These are phyloP conservation scores for Alternaria brassicicola DNA, from an alignment of 2,329 filamentous ascomycete genomes.

Conservation along the genomic window DNA sequence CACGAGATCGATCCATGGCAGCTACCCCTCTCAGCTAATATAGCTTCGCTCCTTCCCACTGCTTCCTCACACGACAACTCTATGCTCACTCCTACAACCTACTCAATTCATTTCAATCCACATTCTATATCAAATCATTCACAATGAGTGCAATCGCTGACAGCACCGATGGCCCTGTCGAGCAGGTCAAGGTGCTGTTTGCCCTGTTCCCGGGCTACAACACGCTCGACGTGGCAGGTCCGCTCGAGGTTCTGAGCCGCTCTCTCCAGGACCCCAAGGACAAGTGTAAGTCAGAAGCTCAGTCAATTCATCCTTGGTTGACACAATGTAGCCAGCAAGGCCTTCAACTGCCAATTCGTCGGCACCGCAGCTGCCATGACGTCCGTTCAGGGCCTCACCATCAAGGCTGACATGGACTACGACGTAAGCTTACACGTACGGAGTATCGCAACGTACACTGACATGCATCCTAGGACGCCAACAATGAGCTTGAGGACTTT, in stretches of 20 bases:
- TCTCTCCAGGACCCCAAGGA: slow-evolving; percentile 62
- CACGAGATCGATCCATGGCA: slow-evolving; percentile 30
- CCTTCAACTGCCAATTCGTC: slow-evolving; percentile 61
- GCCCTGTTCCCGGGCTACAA: slow-evolving; percentile 63
- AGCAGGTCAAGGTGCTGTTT: slow-evolving; percentile 68
- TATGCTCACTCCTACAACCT: slow-evolving; percentile 22
- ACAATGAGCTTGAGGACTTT: slow-evolving; percentile 74
- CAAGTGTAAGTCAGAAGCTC: slow-evolving; percentile 48
- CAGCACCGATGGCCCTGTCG: slow-evolving; percentile 53
- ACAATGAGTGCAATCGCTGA: slow-evolving; percentile 51
- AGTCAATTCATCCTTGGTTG: slow-evolving; percentile 21
- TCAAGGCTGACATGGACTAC: slow-evolving; percentile 77
- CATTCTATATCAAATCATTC: slow-evolving; percentile 29
- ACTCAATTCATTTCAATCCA: slow-evolving; percentile 26
- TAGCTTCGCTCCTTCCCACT: slow-evolving; percentile 17
- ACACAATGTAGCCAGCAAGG: slow-evolving; percentile 55
- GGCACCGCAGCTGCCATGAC: slow-evolving; percentile 55
- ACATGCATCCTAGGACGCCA: slow-evolving; percentile 61
- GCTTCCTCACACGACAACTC: slow-evolving; percentile 27
- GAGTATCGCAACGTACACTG: neutral
- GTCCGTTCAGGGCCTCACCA: slow-evolving; percentile 67
- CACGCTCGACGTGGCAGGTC: slow-evolving; percentile 63
- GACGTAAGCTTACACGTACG: slow-evolving; percentile 48
- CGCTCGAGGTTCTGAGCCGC: slow-evolving; percentile 62
- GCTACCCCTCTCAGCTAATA: slow-evolving; percentile 32